Evolutionary conservation across 2,329 filamentous ascomycete species (phyloP), one percentile per base, ranked within the genome.

Genomic region (Aspergillus pseudotamarii): DNA sequence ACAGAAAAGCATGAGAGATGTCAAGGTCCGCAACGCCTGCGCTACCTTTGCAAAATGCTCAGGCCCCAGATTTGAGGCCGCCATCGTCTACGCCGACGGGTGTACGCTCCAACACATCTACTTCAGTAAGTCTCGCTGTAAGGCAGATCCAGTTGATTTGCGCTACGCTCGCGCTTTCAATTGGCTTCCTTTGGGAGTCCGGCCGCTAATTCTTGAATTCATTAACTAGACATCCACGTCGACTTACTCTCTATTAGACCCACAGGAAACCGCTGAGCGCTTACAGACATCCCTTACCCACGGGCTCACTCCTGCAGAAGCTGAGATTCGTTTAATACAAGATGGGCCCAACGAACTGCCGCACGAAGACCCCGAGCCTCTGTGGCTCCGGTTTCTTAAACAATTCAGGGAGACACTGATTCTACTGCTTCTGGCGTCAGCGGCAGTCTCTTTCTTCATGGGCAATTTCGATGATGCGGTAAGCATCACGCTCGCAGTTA

Each of bases 401-500:
- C 95, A 99, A 74, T 99, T 99, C 77, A 93, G 96, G 75, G 95
- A 99, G 75, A 94, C 95, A 0, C 83, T 99, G 60, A 99, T 99
- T 66, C 80, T 98, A 26, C 85, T 99, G n/a, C 85, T 99, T 19
- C 86, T 99, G 26, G 91, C 88, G 8, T 98, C 95, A 3, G 94
- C 95, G 0, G 90, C 86, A 21, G 90, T 96, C 45, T 98, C 94
- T 0, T 87, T 98, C 56, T 79, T 98, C 50, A 90, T 99, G 78
- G 93, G 94, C 58, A 99, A 99, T 74, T 89, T 90, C 74, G 94
- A 98, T 72, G 96, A 99, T 80, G 94, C 94, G 6, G 82, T 99
- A 71, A 98, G 94, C 78, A 99, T 99, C 73, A 91, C 94, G 0
- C 89, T 97, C 36, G 95, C 95, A 2, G 95, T 99, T 26, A 97